Evolutionary conservation across 1,284 basidiomycete species (phyloP).

Genomic region (Fistulinella staudtii): DNA sequence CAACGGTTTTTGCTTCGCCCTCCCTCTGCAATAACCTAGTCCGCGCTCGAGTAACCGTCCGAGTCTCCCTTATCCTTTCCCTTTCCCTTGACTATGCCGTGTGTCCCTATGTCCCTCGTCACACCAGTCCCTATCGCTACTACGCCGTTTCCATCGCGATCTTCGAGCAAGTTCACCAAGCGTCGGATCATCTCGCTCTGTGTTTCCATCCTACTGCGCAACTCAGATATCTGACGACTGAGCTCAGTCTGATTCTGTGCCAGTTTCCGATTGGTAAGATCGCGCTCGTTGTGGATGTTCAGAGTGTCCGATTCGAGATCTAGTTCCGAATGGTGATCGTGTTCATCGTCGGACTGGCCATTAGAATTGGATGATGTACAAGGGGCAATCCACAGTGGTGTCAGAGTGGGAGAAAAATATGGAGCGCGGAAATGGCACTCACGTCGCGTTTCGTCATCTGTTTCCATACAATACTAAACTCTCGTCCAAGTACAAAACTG

Average conservation of each 20-base stretch:
- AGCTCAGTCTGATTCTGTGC: slow-evolving; percentile 62
- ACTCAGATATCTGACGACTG: slow-evolving; percentile 54
- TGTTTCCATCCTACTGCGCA: slow-evolving; percentile 48
- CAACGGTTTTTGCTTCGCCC: too few relatives aligned
- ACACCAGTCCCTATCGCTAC: not conserved
- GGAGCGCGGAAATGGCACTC: slow-evolving; percentile 15
- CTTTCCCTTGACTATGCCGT: slow-evolving; percentile 10
- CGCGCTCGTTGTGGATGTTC: slow-evolving; percentile 27
- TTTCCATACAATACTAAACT: slow-evolving; percentile 87
- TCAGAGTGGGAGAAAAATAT: too few relatives aligned
- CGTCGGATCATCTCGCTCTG: slow-evolving; percentile 49
- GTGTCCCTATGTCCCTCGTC: not conserved
- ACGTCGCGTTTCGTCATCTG: slow-evolving; percentile 58
- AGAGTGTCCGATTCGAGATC: slow-evolving; percentile 2
- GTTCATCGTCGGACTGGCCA: slow-evolving; percentile 6
- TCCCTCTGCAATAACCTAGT: too few relatives aligned
- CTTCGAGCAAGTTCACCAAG: slow-evolving; percentile 18
- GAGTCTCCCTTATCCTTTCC: too few relatives aligned
- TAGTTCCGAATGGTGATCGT: not conserved
- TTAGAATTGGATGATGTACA: not conserved
- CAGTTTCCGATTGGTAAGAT: slow-evolving; percentile 52
- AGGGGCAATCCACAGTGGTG: too few relatives aligned
- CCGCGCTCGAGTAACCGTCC: too few relatives aligned
- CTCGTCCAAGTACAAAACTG: slow-evolving; percentile 83
- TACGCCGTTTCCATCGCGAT: not conserved